These are phyloP conservation scores for Mercurialis annua DNA, from an alignment of 345 rosid species.

Conservation along the genomic window DNA sequence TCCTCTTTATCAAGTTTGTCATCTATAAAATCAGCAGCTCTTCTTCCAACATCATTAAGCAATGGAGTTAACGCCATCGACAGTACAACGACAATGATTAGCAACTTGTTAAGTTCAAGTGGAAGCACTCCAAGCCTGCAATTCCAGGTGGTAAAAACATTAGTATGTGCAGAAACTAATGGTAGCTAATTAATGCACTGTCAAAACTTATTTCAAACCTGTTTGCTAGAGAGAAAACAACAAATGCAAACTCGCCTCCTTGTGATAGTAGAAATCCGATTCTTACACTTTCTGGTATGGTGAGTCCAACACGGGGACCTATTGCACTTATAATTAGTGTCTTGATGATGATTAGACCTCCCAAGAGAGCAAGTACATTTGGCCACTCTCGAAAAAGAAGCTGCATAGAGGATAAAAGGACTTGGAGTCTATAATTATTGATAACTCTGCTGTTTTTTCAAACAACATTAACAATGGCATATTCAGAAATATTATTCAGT, in stretches of 20 bases:
- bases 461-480: too few species aligned
- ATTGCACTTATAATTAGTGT: slow-evolving; percentile 76
- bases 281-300: slow-evolving; percentile 83
- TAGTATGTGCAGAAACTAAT: slow-evolving; percentile 17
- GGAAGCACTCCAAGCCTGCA: slow-evolving; percentile 97
- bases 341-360: slow-evolving; percentile 85
- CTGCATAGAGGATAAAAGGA: slow-evolving; percentile 38
- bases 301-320: slow-evolving; percentile 96
- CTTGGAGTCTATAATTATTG: slow-evolving; percentile 2
- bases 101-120: slow-evolving; percentile 94
- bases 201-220: slow-evolving; percentile 40
- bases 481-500: too few species aligned
- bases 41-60: slow-evolving; percentile 81
- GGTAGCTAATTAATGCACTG: neutral
- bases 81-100: slow-evolving; percentile 88
- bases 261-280: slow-evolving; percentile 89
- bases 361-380: slow-evolving; percentile 85
- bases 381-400: slow-evolving; percentile 90
- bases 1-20: slow-evolving; percentile 42
- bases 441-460: neutral
- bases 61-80: slow-evolving; percentile 96
- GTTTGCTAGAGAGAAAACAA: slow-evolving; percentile 93
- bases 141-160: slow-evolving; percentile 10
- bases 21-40: slow-evolving; percentile 74
- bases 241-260: slow-evolving; percentile 97